Conservation (phyloP, 768 basidiomycete species). For the Kwoniella mangroviensis region DNA sequence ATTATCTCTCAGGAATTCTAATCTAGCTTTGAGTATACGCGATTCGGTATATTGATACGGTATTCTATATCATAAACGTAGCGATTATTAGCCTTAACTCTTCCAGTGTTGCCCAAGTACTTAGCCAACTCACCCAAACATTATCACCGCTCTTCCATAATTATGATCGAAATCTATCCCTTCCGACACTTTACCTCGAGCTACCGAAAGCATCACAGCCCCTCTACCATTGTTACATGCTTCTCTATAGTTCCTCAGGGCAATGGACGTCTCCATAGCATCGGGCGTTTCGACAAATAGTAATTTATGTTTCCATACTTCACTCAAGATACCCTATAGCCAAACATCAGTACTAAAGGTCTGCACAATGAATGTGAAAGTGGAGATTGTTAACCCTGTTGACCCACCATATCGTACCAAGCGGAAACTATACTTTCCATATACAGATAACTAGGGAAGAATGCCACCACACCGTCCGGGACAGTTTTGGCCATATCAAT, state of each 20-base stretch:
- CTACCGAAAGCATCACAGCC: conserved; percentile 93
- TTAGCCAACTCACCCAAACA: conserved; percentile 80
- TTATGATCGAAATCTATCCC: conserved; percentile 99
- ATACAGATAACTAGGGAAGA: conserved; percentile 98
- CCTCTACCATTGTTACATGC: conserved; percentile 99
- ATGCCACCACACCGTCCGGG: conserved; percentile 97
- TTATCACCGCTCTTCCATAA: conserved; percentile 97
- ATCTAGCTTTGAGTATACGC: conserved; percentile 91
- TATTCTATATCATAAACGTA: conserved; percentile 63
- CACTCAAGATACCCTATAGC: conserved; percentile 89
- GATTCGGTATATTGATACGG: conserved; percentile 99
- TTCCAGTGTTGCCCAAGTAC: background rate
- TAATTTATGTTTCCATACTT: conserved; percentile 99
- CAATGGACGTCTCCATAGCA: conserved; percentile 97
- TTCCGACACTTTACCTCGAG: conserved; percentile 98
- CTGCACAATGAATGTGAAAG: background rate
- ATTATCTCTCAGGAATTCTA: conserved; percentile 97
- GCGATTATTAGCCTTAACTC: conserved; percentile 12
- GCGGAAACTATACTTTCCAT: conserved; percentile 99
- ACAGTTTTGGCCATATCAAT: conserved; percentile 98
- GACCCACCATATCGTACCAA: conserved; percentile 99
- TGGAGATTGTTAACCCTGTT: background rate
- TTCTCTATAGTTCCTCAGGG: conserved; percentile 93
- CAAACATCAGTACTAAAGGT: conserved; percentile 14
- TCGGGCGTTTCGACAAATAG: conserved; percentile 99